These are phyloP conservation scores for Sphaerulina vaccinii DNA, from an alignment of 2,329 filamentous ascomycete genomes.

Conservation along the genomic window DNA sequence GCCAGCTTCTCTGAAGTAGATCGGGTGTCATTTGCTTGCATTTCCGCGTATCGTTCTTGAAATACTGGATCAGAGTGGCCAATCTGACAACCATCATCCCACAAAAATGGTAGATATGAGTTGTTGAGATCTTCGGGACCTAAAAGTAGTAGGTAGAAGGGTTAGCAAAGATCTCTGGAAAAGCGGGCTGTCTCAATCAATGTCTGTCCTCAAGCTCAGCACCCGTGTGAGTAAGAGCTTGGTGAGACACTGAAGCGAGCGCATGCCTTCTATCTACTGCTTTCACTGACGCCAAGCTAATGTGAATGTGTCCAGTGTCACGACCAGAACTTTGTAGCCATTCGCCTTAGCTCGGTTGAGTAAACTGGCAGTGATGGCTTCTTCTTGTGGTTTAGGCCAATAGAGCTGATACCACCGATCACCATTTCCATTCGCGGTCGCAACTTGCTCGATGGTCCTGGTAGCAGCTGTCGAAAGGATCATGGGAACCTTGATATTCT, in stretches of 20 bases:
- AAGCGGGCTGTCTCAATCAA: too few species aligned
- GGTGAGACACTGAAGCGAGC: too few species aligned
- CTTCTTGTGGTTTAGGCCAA: slow-evolving; percentile 61
- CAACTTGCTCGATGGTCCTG: slow-evolving; percentile 65
- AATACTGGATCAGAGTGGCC: slow-evolving; percentile 61
- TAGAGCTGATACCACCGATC: slow-evolving; percentile 57
- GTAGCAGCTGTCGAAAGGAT: slow-evolving; percentile 66
- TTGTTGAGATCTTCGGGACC: slow-evolving; percentile 44
- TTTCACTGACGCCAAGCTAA: slow-evolving; percentile 69
- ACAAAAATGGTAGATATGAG: slow-evolving; percentile 24
- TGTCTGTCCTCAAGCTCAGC: too few species aligned
- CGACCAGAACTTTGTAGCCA: slow-evolving; percentile 65
- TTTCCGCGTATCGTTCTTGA: slow-evolving; percentile 50
- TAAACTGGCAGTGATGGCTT: slow-evolving; percentile 63
- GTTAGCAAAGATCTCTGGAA: too few species aligned
- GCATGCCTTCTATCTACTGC: too few species aligned
- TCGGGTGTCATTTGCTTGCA: slow-evolving; percentile 36
- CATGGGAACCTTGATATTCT: slow-evolving; percentile 62
- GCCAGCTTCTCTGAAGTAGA: slow-evolving; percentile 35
- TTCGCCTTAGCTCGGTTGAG: slow-evolving; percentile 60
- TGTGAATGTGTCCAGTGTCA: slow-evolving; percentile 70
- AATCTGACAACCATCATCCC: slow-evolving; percentile 53
- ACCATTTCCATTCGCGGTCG: slow-evolving; percentile 53
- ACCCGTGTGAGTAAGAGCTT: too few species aligned
- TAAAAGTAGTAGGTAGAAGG: too few species aligned